Evolutionary conservation across 345 rosid genomes (phyloP).

Genomic region (Heritiera fomes): DNA sequence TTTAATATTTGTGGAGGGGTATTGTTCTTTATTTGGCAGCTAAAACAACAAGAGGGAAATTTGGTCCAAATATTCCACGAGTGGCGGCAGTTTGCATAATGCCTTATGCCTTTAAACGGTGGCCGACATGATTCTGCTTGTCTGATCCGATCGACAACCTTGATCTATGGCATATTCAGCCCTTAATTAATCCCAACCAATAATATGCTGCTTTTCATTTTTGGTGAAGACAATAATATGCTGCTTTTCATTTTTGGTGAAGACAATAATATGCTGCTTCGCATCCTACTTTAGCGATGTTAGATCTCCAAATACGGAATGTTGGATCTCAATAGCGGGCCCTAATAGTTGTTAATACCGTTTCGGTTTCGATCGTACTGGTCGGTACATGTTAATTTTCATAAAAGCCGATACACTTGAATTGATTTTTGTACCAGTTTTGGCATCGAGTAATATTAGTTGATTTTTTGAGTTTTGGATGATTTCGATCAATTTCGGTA

Average conservation of each 20-base stretch:
- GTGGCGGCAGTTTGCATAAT: constrained; percentile 2
- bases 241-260: too few relatives aligned
- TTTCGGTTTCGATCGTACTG: too few relatives aligned
- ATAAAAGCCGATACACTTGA: too few relatives aligned
- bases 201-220: neutral
- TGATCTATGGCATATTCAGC: constrained; percentile 12
- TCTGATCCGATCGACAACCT: constrained; percentile 16
- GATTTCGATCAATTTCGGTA: too few relatives aligned
- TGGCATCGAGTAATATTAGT: too few relatives aligned
- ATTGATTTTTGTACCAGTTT: too few relatives aligned
- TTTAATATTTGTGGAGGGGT: neutral
- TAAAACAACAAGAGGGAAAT: neutral
- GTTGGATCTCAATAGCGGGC: neutral
- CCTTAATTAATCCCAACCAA: neutral
- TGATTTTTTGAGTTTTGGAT: too few relatives aligned
- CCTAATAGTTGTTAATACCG: too few relatives aligned
- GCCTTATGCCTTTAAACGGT: constrained; percentile 13
- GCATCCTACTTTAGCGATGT: neutral
- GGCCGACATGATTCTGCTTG: constrained; percentile 36
- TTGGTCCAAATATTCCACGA: constrained; percentile 1
- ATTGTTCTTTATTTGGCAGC: constrained; percentile 16
- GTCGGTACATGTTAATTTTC: too few relatives aligned
- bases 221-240: too few relatives aligned
- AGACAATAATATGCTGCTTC: too few relatives aligned
- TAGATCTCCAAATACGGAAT: neutral